Base-by-base conservation (phyloP, 768 basidiomycete species). In the Epithele typhae region DNA sequence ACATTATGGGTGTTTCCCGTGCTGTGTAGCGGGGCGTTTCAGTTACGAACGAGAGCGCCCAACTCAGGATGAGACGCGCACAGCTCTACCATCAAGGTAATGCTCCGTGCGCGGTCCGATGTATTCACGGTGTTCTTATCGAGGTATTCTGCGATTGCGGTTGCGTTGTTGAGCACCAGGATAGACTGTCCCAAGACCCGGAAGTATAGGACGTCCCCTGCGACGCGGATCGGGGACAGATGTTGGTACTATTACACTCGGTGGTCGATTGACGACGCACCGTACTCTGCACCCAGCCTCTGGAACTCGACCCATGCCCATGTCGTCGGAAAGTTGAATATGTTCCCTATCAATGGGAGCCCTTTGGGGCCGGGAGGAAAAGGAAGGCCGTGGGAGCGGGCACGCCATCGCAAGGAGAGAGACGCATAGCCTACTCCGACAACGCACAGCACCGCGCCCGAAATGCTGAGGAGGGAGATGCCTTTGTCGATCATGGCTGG, bases 41-140 rank as follows among this genome's bases (percentile, higher is more conserved):
- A 14, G 25, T 17, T 33, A 7, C 15, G 3, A 10, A 43, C 1
- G 12, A 21, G 8, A 15, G 18, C n/a, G n/a, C n/a, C n/a, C 23
- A 39, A 4, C 4, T 15, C 17, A 17, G 30, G 24, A 15, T 23
- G 34, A 12, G n/a, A n/a, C n/a, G 52, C 54, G 21, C 40, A 61
- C 58, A 62, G 38, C 17, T 60, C 52, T 5, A 44, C 25, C 47
- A 55, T 48, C n/a, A n/a, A 25, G 42, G 25, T 3, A 49, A n/a
- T n/a, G n/a, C n/a, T 30, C 12, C 17, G 25, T 7, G 51, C 49
- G 5, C 60, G 38, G 43, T 57, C 57, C 1, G 53, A 56, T 9
- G 56, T 52, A 43, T 46, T 52, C 17, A 46, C 25, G 6, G 55
- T 56, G 15, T 45, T 46, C 34, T 54, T 56, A 19, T 54, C 52